A percentile compares a stretch with the other conserved stretches of the same genome.
Evolutionary conservation across 2,329 filamentous ascomycete species (phyloP).

Genomic region (Paecilomyces variotii): DNA sequence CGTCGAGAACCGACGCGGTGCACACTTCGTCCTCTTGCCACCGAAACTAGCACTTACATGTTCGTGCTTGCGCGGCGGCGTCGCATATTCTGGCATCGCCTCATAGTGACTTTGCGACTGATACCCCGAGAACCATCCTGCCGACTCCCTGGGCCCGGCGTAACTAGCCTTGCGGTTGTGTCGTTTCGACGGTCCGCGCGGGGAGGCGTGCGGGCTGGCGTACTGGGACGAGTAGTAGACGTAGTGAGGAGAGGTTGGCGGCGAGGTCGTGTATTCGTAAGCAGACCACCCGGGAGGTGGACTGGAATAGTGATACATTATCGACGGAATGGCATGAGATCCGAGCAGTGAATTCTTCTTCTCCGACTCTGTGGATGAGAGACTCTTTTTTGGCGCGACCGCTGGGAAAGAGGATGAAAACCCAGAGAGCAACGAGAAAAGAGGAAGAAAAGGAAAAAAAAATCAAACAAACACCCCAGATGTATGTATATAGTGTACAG

Average conservation of each 20-base stretch:
- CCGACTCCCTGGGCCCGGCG: slow-evolving; percentile 34
- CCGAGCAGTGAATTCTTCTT: neutral
- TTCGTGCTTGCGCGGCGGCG: slow-evolving; percentile 49
- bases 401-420: slow-evolving; percentile 7
- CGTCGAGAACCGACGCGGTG: slow-evolving; percentile 40
- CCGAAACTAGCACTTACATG: slow-evolving; percentile 58
- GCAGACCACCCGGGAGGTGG: slow-evolving; percentile 42
- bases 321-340: slow-evolving; percentile 25
- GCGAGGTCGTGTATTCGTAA: slow-evolving; percentile 41
- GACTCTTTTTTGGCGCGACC: slow-evolving; percentile 4
- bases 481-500: slow-evolving; percentile 34
- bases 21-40: slow-evolving; percentile 23
- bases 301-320: slow-evolving; percentile 41
- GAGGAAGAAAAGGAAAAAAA: slow-evolving; percentile 6
- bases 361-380: slow-evolving; percentile 6
- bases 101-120: slow-evolving; percentile 41
- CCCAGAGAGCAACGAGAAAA: slow-evolving; percentile 6
- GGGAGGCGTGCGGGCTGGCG: slow-evolving; percentile 41
- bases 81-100: slow-evolving; percentile 41
- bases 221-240: slow-evolving; percentile 49
- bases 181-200: slow-evolving; percentile 35
- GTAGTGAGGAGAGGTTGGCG: slow-evolving; percentile 45
- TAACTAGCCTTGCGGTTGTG: slow-evolving; percentile 53
- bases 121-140: slow-evolving; percentile 38
- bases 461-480: slow-evolving; percentile 15